phyloP scores from a whole-genome alignment of 257 asterid species.

The Nicotiana obtusifolia region DNA sequence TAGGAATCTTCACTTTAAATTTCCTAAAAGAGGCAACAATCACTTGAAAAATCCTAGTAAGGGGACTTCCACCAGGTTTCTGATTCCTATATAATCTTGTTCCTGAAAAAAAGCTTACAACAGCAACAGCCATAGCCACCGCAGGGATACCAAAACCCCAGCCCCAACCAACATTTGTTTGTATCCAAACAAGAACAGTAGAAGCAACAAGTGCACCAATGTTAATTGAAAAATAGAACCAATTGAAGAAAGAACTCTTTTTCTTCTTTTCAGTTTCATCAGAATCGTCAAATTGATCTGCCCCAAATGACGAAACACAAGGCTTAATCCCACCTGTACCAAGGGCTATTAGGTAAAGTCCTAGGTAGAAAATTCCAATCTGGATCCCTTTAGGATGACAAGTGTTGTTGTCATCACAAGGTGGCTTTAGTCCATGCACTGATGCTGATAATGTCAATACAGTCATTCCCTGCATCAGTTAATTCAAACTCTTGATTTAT shows the following conservation, averaged over 20 bases:
- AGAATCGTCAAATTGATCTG: too few species aligned
- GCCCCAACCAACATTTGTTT: slow-evolving; percentile 64
- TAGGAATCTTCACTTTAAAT: too few species aligned
- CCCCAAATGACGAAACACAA: too few species aligned
- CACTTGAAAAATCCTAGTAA: slow-evolving; percentile 53
- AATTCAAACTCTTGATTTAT: background rate
- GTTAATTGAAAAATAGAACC: slow-evolving; percentile 65
- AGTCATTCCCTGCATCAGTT: slow-evolving; percentile 52
- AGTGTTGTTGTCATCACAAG: slow-evolving; percentile 19
- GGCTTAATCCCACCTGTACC: too few species aligned
- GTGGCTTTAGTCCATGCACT: slow-evolving; percentile 46
- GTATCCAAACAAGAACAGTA: slow-evolving; percentile 51
- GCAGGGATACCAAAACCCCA: slow-evolving; percentile 80
- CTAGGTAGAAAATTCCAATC: slow-evolving; percentile 38
- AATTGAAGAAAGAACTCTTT: slow-evolving; percentile 32
- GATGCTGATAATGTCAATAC: slow-evolving; percentile 50
- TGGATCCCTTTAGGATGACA: slow-evolving; percentile 48
- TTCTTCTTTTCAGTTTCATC: too few species aligned
- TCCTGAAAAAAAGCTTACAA: slow-evolving; percentile 53
- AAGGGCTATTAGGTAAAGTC: too few species aligned
- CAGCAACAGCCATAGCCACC: slow-evolving; percentile 60
- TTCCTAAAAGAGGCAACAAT: slow-evolving; percentile 27
- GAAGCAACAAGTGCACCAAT: slow-evolving; percentile 64
- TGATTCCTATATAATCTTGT: slow-evolving; percentile 47
- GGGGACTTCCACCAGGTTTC: slow-evolving; percentile 65